Evolutionary conservation across 2,329 filamentous ascomycete genomes (phyloP).

Genomic region (Apiospora koreana): DNA sequence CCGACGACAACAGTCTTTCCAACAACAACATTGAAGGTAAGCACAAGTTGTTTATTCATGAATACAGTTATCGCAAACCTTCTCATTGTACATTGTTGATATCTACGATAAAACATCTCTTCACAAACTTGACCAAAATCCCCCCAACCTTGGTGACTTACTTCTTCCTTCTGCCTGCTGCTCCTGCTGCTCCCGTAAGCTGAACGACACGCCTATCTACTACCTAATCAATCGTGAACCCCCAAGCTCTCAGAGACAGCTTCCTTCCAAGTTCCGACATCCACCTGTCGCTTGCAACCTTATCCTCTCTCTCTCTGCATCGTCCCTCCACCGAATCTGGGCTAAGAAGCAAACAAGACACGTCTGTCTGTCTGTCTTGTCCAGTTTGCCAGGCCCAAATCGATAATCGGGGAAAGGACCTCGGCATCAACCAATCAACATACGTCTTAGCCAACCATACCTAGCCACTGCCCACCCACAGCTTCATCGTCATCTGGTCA

Average conservation of each 20-base stretch:
- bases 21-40: neutral
- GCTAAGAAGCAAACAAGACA: too few species aligned
- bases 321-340: neutral
- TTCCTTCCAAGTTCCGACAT: neutral
- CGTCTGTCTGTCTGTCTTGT: neutral
- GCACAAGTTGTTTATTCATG: neutral
- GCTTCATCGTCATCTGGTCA: neutral
- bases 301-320: neutral
- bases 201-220: neutral
- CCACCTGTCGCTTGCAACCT: neutral
- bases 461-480: neutral
- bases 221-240: neutral
- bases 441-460: neutral
- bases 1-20: neutral
- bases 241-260: neutral
- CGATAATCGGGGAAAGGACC: neutral
- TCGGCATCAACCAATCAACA: neutral
- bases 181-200: neutral
- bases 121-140: neutral
- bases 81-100: neutral
- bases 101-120: neutral
- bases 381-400: neutral
- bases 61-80: neutral
- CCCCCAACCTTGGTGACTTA: neutral
- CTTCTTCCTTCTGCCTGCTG: neutral